Evolutionary conservation across 2,329 filamentous ascomycete species (phyloP).

Genomic region (Arachnopeziza araneosa): DNA sequence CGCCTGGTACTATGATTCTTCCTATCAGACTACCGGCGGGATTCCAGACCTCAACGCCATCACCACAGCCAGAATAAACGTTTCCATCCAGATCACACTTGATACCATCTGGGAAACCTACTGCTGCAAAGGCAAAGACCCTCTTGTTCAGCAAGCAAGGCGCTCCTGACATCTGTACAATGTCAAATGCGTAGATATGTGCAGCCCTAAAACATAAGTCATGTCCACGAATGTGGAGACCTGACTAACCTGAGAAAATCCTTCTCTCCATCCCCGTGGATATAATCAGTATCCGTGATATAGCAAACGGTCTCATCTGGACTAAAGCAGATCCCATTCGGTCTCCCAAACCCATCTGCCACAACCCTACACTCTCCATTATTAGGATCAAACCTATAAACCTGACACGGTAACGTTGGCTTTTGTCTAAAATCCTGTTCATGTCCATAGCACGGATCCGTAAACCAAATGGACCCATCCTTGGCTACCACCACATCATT

Average conservation of each 20-base stretch:
- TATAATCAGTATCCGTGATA: slow-evolving; percentile 36
- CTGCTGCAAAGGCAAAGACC: slow-evolving; percentile 45
- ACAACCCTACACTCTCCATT: slow-evolving; percentile 41
- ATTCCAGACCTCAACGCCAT: slow-evolving; percentile 46
- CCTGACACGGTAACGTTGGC: slow-evolving; percentile 41
- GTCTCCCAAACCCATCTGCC: slow-evolving; percentile 41
- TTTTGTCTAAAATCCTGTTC: slow-evolving; percentile 39
- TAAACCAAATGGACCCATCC: slow-evolving; percentile 44
- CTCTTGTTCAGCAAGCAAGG: slow-evolving; percentile 44
- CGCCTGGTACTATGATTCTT: slow-evolving; percentile 37
- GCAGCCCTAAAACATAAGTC: slow-evolving; percentile 9
- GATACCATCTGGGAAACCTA: slow-evolving; percentile 41
- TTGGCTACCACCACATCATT: slow-evolving; percentile 37
- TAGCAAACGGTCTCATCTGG: slow-evolving; percentile 38
- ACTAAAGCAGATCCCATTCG: slow-evolving; percentile 32
- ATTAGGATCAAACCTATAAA: slow-evolving; percentile 41
- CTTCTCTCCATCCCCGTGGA: slow-evolving; percentile 26
- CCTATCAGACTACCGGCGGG: slow-evolving; percentile 40
- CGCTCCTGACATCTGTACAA: slow-evolving; percentile 33
- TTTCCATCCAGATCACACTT: slow-evolving; percentile 50
- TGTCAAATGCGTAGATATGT: slow-evolving; percentile 45
- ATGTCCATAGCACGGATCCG: slow-evolving; percentile 41
- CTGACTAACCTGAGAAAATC: slow-evolving; percentile 27
- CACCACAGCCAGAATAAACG: slow-evolving; percentile 45
- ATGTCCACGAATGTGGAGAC: no score